Conservation (phyloP, 108 stramenopile genomes). For the Stephanodiscus triporus region DNA sequence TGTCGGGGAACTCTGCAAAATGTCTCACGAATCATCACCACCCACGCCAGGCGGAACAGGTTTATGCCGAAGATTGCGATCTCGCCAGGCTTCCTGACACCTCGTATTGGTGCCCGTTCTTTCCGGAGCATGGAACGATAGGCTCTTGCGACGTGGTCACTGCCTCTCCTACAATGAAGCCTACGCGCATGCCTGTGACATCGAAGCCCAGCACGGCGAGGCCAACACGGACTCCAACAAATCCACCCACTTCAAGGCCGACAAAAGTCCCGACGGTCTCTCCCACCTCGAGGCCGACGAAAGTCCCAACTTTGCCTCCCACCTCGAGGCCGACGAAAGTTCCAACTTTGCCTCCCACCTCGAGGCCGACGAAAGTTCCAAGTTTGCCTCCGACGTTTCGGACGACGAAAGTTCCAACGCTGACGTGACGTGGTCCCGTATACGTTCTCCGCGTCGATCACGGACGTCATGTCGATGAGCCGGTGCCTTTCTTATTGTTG, state of each 20-base stretch:
- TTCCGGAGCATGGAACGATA: not conserved
- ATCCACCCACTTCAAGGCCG: not conserved
- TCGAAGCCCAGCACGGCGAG: not conserved
- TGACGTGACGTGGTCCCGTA: no score
- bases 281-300: not conserved
- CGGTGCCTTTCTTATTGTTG: no score
- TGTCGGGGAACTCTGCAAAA: constrained; percentile 1
- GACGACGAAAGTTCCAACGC: no score
- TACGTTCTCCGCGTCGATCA: no score
- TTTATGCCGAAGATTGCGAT: constrained; percentile 31
- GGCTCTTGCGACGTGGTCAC: not conserved
- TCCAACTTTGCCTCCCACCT: not conserved
- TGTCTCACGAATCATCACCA: constrained; percentile 49
- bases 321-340: not conserved
- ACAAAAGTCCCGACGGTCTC: not conserved
- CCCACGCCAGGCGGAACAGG: constrained; percentile 27
- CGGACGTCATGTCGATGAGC: no score
- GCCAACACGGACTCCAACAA: not conserved
- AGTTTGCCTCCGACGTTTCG: no score
- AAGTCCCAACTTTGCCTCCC: not conserved
- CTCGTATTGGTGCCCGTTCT: not conserved
- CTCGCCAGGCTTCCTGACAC: not conserved
- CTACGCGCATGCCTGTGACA: not conserved
- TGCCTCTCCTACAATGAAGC: not conserved
- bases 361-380: not conserved